These are phyloP conservation scores for Ceratocystis albifundus DNA, from an alignment of 2,329 filamentous ascomycete genomes.

Conservation along the genomic window DNA sequence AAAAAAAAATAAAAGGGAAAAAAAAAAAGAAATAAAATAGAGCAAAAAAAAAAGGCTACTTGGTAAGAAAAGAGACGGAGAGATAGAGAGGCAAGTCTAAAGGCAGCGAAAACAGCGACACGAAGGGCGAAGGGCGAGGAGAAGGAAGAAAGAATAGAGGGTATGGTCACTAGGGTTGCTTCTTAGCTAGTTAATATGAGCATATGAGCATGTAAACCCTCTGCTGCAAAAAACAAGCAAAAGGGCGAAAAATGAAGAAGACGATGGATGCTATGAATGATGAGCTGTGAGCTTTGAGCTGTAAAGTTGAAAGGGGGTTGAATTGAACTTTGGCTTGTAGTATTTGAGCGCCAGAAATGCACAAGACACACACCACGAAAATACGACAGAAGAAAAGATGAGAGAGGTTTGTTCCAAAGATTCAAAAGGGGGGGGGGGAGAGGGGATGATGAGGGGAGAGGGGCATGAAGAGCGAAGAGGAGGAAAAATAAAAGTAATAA, in stretches of 20 bases:
- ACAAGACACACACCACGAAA: background rate
- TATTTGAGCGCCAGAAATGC: too few species aligned
- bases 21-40: constrained; percentile 5
- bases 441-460: background rate
- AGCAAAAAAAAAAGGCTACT: background rate
- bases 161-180: background rate
- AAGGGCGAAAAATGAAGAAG: background rate
- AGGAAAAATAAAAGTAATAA: background rate
- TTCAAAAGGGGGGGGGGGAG: constrained; percentile 1
- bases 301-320: too few species aligned
- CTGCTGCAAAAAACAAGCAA: background rate
- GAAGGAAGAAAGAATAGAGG: background rate
- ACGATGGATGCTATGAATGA: background rate
- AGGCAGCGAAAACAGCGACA: background rate
- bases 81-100: constrained; percentile 11
- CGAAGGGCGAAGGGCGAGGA: background rate
- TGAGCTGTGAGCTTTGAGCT: background rate
- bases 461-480: background rate
- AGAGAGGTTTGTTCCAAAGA: background rate
- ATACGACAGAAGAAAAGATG: background rate
- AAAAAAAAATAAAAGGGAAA: background rate
- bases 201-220: background rate
- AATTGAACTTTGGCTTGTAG: too few species aligned
- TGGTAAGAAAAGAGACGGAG: constrained; percentile 5
- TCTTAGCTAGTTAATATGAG: too few species aligned